Percentiles rank a stretch among this genome's conserved stretches.
phyloP scores from a whole-genome alignment of 495 filamentous ascomycete species.

The Hypoxylon rickii region DNA sequence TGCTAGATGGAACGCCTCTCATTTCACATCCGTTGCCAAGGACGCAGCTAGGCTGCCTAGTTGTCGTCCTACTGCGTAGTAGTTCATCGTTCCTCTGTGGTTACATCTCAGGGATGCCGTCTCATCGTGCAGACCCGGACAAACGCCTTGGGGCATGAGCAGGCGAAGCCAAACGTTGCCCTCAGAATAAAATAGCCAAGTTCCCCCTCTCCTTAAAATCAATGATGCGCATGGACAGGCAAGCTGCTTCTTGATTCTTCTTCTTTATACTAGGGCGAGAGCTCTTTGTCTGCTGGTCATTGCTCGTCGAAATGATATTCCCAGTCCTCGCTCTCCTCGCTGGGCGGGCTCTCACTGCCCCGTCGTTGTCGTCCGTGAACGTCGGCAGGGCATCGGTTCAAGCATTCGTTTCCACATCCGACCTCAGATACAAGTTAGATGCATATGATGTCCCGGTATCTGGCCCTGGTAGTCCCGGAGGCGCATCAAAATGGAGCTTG shows the following conservation, averaged over 20 bases:
- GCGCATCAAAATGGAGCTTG: constrained; percentile 52
- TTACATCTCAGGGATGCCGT: constrained; percentile 18
- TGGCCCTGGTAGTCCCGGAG: constrained; percentile 47
- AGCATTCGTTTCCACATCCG: constrained; percentile 53
- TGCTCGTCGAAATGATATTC: constrained; percentile 22
- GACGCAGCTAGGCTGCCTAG: too few relatives aligned
- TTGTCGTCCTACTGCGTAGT: too few relatives aligned
- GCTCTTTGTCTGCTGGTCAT: background rate
- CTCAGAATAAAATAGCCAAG: too few relatives aligned
- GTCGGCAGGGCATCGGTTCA: constrained; percentile 16
- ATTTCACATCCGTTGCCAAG: constrained; percentile 5
- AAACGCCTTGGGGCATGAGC: too few relatives aligned
- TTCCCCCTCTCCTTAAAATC: too few relatives aligned
- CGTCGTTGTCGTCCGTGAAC: constrained; percentile 17
- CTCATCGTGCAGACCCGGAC: too few relatives aligned
- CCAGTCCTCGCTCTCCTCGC: constrained; percentile 22
- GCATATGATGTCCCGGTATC: constrained; percentile 48
- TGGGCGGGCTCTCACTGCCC: constrained; percentile 21
- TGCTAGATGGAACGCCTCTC: background rate
- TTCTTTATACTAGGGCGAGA: background rate
- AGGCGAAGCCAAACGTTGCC: too few relatives aligned
- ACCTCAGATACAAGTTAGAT: constrained; percentile 50
- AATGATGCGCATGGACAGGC: background rate
- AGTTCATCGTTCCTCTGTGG: too few relatives aligned
- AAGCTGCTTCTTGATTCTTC: background rate